phyloP scores from a whole-genome alignment of 331 rosid species.

The Rosa hybrid region DNA sequence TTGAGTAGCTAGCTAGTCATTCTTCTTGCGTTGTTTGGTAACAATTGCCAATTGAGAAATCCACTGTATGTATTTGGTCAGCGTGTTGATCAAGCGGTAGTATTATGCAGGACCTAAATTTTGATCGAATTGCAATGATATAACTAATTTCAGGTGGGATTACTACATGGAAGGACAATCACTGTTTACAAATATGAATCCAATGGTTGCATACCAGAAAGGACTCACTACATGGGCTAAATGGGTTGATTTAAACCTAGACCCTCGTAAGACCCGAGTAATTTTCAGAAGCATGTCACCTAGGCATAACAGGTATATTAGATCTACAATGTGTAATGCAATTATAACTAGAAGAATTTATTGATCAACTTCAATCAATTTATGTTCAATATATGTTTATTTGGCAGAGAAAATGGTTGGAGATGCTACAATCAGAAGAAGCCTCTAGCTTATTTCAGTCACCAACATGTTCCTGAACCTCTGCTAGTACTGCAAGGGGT shows the following conservation, averaged over 20 bases:
- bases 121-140: slow-evolving; percentile 11
- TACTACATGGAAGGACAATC: slow-evolving; percentile 78
- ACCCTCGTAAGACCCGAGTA: slow-evolving; percentile 63
- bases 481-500: slow-evolving; percentile 70
- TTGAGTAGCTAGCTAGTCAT: not conserved
- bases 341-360: not conserved
- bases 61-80: not conserved
- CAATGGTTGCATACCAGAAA: slow-evolving; percentile 93
- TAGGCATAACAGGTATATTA: slow-evolving; percentile 82
- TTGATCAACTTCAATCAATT: not conserved
- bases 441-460: slow-evolving; percentile 77
- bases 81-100: not conserved
- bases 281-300: slow-evolving; percentile 97
- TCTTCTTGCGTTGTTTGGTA: not conserved
- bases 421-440: slow-evolving; percentile 83
- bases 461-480: slow-evolving; percentile 69
- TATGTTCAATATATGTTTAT: not conserved
- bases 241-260: slow-evolving; percentile 85
- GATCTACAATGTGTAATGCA: not conserved
- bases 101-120: not conserved
- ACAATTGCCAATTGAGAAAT: not conserved
- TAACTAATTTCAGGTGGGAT: slow-evolving; percentile 73
- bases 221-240: slow-evolving; percentile 97
- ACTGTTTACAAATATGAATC: slow-evolving; percentile 60
- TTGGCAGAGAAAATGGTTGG: slow-evolving; percentile 85